Percentiles rank a stretch among this genome's conserved stretches.
phyloP scores from a whole-genome alignment of 257 asterid species.

The Solanum tarapatanum region DNA sequence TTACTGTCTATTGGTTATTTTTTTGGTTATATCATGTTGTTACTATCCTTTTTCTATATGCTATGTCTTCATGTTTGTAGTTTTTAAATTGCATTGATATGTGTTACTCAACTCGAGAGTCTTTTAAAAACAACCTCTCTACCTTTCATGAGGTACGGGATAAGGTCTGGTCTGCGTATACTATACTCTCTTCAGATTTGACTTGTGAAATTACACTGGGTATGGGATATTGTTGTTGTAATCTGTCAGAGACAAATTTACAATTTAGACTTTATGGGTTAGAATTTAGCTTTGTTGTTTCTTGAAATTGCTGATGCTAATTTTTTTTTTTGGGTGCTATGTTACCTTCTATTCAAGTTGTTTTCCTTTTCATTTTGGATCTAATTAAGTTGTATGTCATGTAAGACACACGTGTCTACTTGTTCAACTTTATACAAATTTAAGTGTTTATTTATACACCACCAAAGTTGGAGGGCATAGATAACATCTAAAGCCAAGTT shows the following conservation, averaged over 20 bases:
- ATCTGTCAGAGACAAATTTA: neutral
- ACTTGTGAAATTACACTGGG: neutral
- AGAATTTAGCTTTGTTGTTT: neutral
- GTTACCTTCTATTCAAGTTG: neutral
- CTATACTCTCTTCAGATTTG: neutral
- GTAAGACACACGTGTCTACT: fast-evolving
- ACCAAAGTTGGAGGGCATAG: neutral
- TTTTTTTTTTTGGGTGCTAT: neutral
- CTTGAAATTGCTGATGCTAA: neutral
- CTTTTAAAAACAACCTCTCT: neutral
- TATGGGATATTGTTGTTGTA: neutral
- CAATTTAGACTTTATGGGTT: too few species aligned
- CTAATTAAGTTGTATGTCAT: neutral
- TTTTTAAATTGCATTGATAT: neutral
- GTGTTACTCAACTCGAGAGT: neutral
- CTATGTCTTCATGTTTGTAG: neutral
- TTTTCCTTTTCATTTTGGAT: neutral
- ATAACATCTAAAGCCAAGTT: too few species aligned
- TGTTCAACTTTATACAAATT: too few species aligned
- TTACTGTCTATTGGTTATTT: neutral
- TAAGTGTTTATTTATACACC: too few species aligned
- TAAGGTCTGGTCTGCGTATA: neutral
- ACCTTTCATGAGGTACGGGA: neutral
- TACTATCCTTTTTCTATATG: neutral
- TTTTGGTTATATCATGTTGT: neutral